phyloP scores from a whole-genome alignment of 106 monocot genomes.

The Platanthera guangdongensis region DNA sequence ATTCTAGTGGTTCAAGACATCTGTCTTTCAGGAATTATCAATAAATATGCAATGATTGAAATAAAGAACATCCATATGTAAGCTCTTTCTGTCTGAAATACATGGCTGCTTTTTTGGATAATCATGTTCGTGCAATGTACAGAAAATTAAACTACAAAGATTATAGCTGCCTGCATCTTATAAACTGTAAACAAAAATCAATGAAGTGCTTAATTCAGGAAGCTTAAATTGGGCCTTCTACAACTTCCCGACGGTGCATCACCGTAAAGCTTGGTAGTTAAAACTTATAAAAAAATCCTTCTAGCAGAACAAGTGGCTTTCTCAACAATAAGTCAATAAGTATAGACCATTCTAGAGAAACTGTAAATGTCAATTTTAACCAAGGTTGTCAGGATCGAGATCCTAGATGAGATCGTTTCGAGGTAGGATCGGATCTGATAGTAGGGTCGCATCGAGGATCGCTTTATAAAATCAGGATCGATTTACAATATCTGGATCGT shows the following conservation, averaged over 20 bases:
- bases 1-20: not conserved
- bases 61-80: not conserved
- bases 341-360: not conserved
- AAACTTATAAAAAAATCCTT: not conserved
- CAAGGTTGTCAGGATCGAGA: too few relatives aligned
- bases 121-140: not conserved
- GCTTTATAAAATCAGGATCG: too few relatives aligned
- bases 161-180: not conserved
- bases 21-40: not conserved
- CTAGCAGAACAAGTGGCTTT: not conserved
- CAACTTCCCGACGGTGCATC: not conserved
- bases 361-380: not conserved
- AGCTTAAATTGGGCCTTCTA: not conserved
- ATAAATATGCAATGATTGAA: not conserved
- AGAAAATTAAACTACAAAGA: not conserved
- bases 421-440: too few relatives aligned
- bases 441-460: too few relatives aligned
- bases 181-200: not conserved
- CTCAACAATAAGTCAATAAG: not conserved
- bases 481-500: too few relatives aligned
- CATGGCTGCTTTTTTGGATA: not conserved
- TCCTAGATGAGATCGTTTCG: too few relatives aligned
- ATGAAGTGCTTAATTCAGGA: not conserved
- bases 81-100: not conserved
- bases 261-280: not conserved